Base-by-base conservation (phyloP, 495 filamentous ascomycete species). In the Aspergillus sparsus region DNA sequence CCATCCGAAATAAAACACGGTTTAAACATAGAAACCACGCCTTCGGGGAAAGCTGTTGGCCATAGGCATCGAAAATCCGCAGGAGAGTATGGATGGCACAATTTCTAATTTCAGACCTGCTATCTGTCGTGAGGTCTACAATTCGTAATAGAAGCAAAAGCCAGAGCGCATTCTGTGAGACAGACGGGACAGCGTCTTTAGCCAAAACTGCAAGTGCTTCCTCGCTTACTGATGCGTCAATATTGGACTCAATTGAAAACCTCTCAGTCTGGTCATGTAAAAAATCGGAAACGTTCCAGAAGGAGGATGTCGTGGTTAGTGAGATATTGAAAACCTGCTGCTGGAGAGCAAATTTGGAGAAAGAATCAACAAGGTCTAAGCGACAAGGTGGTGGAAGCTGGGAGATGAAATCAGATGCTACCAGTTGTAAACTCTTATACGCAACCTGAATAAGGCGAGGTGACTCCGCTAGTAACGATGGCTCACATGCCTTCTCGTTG, bases 321-420 rank as follows among this genome's bases (percentile, higher is more conserved):
- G 93, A 95, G 57, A 97, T 95, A 64, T 98, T 98, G 55, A 98
- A 83, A 71, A 98, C 94, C 63, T 96, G 89, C 39, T 85, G 81
- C 69, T 98, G 93, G 2, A 85, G 84, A 54, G 88, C 89, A 74
- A 98, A 98, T 58, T 86, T 86, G 63, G 90, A 89, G 18, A 98
- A 84, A 46, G 92, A 90, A 75, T 97, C 89, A 61, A 97, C 87
- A 15, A 98, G 83, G 59, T 87, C 88, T 55, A 92, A 78, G 39
- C 97, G 85, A 71, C 89, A 94, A 32, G 83, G 78, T 49, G 87
- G 83, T 2, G 94, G 92, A 45, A 98, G 74, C 45, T 88, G 84
- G 47, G 86, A 79, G 7, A 98, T 75, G 64, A 97, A 98, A 70
- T 98, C 94, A 4, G 94, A 97, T 65, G 92, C 96, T 41, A 98